Base-by-base conservation (phyloP, 2,329 filamentous ascomycete genomes). In the Penicillium sp. region DNA sequence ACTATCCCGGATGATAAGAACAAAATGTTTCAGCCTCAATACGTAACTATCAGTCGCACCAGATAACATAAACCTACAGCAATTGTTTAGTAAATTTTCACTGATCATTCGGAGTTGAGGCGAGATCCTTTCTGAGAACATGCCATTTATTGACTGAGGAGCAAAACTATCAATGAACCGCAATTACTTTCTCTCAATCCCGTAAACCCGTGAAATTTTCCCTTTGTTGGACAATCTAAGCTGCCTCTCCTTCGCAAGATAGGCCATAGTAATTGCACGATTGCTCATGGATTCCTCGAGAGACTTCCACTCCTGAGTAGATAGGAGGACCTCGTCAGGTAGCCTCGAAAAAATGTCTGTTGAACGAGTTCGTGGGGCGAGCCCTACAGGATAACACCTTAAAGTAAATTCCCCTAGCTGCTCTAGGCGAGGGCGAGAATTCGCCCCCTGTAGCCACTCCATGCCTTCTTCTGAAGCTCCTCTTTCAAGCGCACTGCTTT, bases 271-370 rank as follows among this genome's bases (percentile, higher is more conserved):
- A 4, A 65, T 45, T 13, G 25, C 33, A 26, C 55, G 59, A 6
- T 55, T 51, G 30, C 52, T 40, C 28, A 57, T 45, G 1, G 6
- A 28, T 19, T 57, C 13, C 4, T 54, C n/a, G n/a, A 70, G 57
- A 14, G 25, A 49, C 13, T 57, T 8, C 69, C 68, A 70, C 14
- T 64, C 43, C 2, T 58, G 35, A 8, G 43, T 30, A 1, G 55
- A 51, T 6, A 66, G 35, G 5, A 67, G 52, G 25, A 57, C 22
- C 52, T 71, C 70, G 37, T 57, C 64, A 4, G 53, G 38, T 37
- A 69, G 68, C 28, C 64, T 60, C 4, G 57, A 19, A 37, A 71
- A 68, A 14, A 70, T 63, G 6, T 62, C 48, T 26, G 62, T 71
- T 37, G 54, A 46, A 10, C 69, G 65, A 14, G 54, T 45, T 13